phyloP scores from a whole-genome alignment of 75 land plant genomes.

The Selaginella moellendorffii region DNA sequence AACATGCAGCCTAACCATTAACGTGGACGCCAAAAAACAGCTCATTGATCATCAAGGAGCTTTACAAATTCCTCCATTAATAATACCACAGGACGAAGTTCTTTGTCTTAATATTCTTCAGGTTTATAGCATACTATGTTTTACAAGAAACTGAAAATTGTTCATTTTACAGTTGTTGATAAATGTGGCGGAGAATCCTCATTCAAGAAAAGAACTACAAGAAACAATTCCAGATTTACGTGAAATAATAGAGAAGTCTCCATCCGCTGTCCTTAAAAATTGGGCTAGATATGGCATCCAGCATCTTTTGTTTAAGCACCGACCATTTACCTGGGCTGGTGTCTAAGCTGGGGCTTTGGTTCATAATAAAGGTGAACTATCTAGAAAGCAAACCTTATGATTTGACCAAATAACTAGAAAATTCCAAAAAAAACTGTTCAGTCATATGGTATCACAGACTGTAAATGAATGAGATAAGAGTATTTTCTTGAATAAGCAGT shows the following conservation, averaged over 20 bases:
- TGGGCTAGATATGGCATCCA: slow-evolving; percentile 7
- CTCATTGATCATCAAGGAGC: slow-evolving; percentile 1
- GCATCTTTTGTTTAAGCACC: slow-evolving; percentile 11
- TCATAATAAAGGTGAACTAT: neutral
- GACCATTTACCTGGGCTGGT: slow-evolving; percentile 4
- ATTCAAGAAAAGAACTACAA: slow-evolving; percentile 6
- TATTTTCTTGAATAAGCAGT: no score
- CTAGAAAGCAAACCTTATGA: neutral
- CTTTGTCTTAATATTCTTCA: slow-evolving; percentile 10
- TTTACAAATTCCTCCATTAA: neutral
- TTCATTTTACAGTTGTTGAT: slow-evolving; percentile 5
- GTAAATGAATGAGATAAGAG: no score
- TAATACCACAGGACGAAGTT: neutral
- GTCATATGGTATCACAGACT: no score
- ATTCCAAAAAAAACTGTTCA: no score
- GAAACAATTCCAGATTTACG: neutral
- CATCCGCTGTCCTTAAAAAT: slow-evolving; percentile 7
- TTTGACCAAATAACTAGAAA: neutral
- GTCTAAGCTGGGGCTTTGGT: neutral
- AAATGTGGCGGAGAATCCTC: slow-evolving; percentile 12
- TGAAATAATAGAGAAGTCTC: neutral
- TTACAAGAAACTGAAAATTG: neutral
- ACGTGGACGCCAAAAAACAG: slow-evolving; percentile 6
- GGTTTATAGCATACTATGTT: slow-evolving; percentile 5
- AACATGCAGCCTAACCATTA: slow-evolving; percentile 4